Conservation (phyloP, 2,329 filamentous ascomycete genomes). For the Nemania sp. region DNA sequence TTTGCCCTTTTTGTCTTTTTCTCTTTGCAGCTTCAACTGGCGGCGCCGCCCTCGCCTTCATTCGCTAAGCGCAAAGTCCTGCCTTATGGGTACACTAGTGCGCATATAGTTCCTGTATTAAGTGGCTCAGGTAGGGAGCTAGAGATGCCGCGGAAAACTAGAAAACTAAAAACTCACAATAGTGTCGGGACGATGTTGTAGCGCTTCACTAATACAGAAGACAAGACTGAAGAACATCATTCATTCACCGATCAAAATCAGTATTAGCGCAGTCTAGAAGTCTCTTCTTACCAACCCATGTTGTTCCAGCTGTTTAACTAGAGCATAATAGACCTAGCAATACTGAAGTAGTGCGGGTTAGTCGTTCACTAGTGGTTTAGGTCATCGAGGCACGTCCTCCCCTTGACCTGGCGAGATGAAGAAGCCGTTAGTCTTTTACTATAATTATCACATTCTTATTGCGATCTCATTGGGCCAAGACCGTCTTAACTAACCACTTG, state of each 20-base stretch:
- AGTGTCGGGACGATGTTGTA: background rate
- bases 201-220: background rate
- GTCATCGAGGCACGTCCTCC: background rate
- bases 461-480: background rate
- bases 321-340: slow-evolving; percentile 6
- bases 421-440: slow-evolving; percentile 4
- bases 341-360: background rate
- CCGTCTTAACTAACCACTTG: background rate
- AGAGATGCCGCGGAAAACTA: background rate
- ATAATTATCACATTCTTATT: slow-evolving; percentile 28
- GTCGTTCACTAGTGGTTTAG: slow-evolving; percentile 9
- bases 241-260: background rate
- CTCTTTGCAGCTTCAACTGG: slow-evolving; percentile 6
- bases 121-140: background rate
- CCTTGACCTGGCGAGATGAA: slow-evolving; percentile 3
- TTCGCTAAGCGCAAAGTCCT: slow-evolving; percentile 30
- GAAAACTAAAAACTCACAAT: background rate
- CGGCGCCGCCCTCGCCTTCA: background rate
- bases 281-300: background rate
- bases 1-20: background rate
- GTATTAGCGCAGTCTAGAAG: background rate
- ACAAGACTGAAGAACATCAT: background rate
- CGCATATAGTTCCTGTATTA: background rate
- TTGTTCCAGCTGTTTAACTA: background rate
- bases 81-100: slow-evolving; percentile 3